Evolutionary conservation across 108 stramenopile species (phyloP).

Genomic region (Cyclotella atomus): DNA sequence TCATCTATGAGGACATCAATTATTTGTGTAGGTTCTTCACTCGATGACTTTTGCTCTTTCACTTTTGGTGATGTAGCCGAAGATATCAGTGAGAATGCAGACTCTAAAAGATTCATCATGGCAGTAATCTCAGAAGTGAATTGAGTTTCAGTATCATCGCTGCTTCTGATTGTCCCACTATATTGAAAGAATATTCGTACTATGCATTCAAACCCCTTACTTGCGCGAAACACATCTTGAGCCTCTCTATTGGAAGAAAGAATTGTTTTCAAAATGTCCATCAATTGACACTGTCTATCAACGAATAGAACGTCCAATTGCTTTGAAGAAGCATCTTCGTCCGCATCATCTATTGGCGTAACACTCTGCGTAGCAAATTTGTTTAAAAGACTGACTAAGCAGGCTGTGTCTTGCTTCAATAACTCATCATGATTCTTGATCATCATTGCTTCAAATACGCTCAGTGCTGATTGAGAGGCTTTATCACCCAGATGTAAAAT

Average conservation of each 20-base stretch:
- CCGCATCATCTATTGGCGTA: not conserved
- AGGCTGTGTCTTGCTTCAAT: slow-evolving; percentile 64
- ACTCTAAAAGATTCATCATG: slow-evolving; percentile 56
- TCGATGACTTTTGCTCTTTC: slow-evolving; percentile 45
- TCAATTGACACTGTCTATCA: slow-evolving; percentile 35
- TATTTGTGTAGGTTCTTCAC: slow-evolving; percentile 23
- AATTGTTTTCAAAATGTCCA: slow-evolving; percentile 60
- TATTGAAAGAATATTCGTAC: slow-evolving; percentile 58
- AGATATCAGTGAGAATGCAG: slow-evolving; percentile 60
- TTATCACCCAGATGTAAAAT: slow-evolving; percentile 73
- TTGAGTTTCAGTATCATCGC: slow-evolving; percentile 19
- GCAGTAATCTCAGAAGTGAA: slow-evolving; percentile 20
- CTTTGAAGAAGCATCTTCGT: not conserved
- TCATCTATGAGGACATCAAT: slow-evolving; percentile 31
- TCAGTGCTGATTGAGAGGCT: slow-evolving; percentile 56
- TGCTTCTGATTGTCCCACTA: slow-evolving; percentile 43
- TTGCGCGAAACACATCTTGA: slow-evolving; percentile 72
- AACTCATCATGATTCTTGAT: slow-evolving; percentile 53
- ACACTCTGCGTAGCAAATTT: slow-evolving; percentile 42
- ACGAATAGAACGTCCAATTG: slow-evolving; percentile 23
- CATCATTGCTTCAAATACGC: slow-evolving; percentile 77
- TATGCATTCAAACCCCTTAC: slow-evolving; percentile 73
- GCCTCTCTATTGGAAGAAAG: slow-evolving; percentile 63
- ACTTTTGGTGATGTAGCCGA: slow-evolving; percentile 58
- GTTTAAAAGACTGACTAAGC: slow-evolving; percentile 59